These are phyloP conservation scores for Globisporangium cystogenes DNA, from an alignment of 352 stramenopile species.

Conservation along the genomic window DNA sequence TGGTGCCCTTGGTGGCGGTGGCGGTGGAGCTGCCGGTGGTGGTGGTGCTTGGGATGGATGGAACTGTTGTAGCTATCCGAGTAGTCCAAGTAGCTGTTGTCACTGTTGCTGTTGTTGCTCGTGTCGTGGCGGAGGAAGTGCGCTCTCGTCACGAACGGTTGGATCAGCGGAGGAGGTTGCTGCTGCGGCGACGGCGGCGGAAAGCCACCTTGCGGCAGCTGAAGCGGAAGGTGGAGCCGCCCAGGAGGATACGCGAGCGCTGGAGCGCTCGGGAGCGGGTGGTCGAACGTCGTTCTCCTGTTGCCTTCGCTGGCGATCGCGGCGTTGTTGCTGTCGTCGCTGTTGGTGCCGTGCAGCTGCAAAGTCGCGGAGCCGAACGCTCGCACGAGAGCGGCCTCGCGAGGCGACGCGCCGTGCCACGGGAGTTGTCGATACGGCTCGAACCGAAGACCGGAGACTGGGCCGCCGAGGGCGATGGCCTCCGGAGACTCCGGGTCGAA, in stretches of 20 bases:
- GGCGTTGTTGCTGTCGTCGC: not conserved
- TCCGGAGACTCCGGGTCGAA: not conserved
- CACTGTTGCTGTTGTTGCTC: conserved; percentile 1
- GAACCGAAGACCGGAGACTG: not conserved
- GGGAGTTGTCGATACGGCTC: not conserved
- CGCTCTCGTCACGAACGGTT: not conserved
- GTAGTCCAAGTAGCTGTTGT: not conserved
- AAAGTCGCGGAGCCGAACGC: conserved; percentile 58
- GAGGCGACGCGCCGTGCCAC: conserved; percentile 41
- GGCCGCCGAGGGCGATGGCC: not conserved
- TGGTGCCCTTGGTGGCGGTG: conserved; percentile 1
- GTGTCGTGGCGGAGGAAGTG: conserved; percentile 2
- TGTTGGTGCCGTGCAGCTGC: conserved; percentile 25
- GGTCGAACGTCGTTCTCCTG: no score
- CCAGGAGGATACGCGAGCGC: not conserved
- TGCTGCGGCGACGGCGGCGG: not conserved
- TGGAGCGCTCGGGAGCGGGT: not conserved
- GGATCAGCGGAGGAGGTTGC: not conserved
- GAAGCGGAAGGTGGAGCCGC: not conserved
- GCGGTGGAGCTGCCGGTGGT: conserved; percentile 10
- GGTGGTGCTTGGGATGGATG: not conserved
- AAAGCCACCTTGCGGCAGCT: not conserved
- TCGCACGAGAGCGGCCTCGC: conserved; percentile 66
- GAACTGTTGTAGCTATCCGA: not conserved
- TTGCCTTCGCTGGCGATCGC: not conserved